These are phyloP conservation scores for Pseudocercospora cruenta DNA, from an alignment of 2,329 filamentous ascomycete genomes.

Conservation along the genomic window DNA sequence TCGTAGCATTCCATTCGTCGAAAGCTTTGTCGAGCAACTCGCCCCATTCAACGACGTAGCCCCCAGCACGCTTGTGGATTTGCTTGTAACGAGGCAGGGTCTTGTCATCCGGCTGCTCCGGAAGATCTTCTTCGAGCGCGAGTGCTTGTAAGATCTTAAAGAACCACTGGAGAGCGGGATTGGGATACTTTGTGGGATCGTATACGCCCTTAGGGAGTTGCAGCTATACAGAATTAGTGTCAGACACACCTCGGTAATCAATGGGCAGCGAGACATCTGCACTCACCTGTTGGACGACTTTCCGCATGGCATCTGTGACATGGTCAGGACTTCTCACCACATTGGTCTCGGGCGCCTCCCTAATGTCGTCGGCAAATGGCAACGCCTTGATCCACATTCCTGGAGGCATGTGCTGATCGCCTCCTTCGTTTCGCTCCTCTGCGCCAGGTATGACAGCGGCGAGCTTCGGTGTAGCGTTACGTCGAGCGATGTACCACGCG, in stretches of 20 bases:
- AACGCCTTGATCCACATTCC: constrained; percentile 88
- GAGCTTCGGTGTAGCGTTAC: constrained; percentile 77
- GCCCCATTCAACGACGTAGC: constrained; percentile 78
- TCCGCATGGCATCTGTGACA: constrained; percentile 79
- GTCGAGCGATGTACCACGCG: constrained; percentile 85
- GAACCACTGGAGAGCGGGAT: constrained; percentile 87
- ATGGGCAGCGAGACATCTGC: too few species aligned
- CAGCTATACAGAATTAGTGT: constrained; percentile 56
- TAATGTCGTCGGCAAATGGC: constrained; percentile 86
- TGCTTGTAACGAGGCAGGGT: constrained; percentile 83
- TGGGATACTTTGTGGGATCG: constrained; percentile 85
- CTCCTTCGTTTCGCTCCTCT: constrained; percentile 66
- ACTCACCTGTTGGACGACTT: constrained; percentile 63
- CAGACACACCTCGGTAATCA: not conserved
- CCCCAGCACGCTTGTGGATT: constrained; percentile 85
- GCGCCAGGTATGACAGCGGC: constrained; percentile 80
- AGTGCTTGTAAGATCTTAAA: constrained; percentile 91
- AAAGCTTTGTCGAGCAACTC: constrained; percentile 66
- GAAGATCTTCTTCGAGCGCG: constrained; percentile 88
- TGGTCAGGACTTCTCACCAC: constrained; percentile 65
- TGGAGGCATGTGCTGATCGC: constrained; percentile 72
- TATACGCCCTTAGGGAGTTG: constrained; percentile 86
- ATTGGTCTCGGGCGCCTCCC: constrained; percentile 68
- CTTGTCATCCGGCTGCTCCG: constrained; percentile 72
- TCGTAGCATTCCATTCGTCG: constrained; percentile 43